Evolutionary conservation across 805 yeast species (phyloP).

Genomic region (Kodamaea fukazawae): DNA sequence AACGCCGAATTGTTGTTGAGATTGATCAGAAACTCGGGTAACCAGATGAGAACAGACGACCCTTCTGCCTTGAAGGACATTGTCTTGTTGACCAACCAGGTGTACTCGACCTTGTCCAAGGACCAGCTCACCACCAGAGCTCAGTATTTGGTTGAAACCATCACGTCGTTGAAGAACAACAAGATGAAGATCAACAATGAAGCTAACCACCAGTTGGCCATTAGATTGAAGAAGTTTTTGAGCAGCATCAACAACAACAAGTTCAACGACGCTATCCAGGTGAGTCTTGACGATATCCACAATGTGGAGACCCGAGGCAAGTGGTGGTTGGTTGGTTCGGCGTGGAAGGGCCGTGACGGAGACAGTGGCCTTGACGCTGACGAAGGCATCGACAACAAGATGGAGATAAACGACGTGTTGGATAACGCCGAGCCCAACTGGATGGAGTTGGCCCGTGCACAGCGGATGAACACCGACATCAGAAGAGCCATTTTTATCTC

Average conservation of each 20-base stretch:
- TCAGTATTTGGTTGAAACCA: slow-evolving; percentile 79
- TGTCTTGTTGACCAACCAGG: slow-evolving; percentile 53
- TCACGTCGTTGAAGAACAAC: slow-evolving; percentile 83
- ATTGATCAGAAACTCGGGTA: slow-evolving; percentile 73
- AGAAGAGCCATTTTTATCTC: slow-evolving; percentile 92
- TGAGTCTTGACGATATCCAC: slow-evolving; percentile 76
- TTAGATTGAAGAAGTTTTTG: slow-evolving; percentile 61
- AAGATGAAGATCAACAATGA: slow-evolving; percentile 60
- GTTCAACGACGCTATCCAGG: slow-evolving; percentile 75
- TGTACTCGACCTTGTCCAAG: slow-evolving; percentile 37
- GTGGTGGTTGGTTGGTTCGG: slow-evolving; percentile 99
- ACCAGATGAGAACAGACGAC: slow-evolving; percentile 85
- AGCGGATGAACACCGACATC: slow-evolving; percentile 93
- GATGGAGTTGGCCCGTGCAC: slow-evolving; percentile 79
- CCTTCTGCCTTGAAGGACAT: slow-evolving; percentile 83
- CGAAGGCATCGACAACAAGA: slow-evolving; percentile 27
- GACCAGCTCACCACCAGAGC: slow-evolving; percentile 57
- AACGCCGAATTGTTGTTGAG: slow-evolving; percentile 77
- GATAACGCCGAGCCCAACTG: slow-evolving; percentile 81
- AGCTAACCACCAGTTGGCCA: slow-evolving; percentile 48
- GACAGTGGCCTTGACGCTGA: slow-evolving; percentile 12
- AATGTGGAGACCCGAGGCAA: slow-evolving; percentile 80
- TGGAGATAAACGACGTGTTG: slow-evolving; percentile 55
- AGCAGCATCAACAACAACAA: slow-evolving; percentile 49
- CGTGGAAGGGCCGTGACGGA: slow-evolving; percentile 80